phyloP scores from a whole-genome alignment of 75 land plant species.

The Cupressus sempervirens region DNA sequence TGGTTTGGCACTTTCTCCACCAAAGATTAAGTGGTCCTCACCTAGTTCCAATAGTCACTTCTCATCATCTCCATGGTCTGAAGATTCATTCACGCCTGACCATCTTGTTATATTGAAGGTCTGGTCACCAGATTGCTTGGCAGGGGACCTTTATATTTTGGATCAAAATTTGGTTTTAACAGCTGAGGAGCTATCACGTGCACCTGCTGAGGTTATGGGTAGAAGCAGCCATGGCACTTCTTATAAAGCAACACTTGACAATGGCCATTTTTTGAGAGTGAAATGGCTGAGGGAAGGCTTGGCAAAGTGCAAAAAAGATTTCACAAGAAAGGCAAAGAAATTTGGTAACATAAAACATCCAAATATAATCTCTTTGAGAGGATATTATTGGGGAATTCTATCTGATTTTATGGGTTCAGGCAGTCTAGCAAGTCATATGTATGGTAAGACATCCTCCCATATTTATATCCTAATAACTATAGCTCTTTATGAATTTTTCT shows the following conservation, averaged over 20 bases:
- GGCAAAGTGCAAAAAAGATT: slow-evolving; percentile 85
- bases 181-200: slow-evolving; percentile 91
- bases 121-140: slow-evolving; percentile 80
- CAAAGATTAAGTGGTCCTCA: slow-evolving; percentile 23
- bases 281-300: slow-evolving; percentile 99
- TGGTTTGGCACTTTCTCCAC: slow-evolving; percentile 2
- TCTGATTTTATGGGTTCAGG: slow-evolving; percentile 82
- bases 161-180: slow-evolving; percentile 74
- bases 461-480: background rate
- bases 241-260: slow-evolving; percentile 90
- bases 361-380: slow-evolving; percentile 79
- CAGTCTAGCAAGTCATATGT: slow-evolving; percentile 81
- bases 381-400: slow-evolving; percentile 96
- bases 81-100: slow-evolving; percentile 41
- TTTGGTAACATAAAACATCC: slow-evolving; percentile 91
- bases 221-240: slow-evolving; percentile 99
- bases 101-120: slow-evolving; percentile 64
- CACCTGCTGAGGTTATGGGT: slow-evolving; percentile 97
- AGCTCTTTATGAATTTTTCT: background rate
- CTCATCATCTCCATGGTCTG: slow-evolving; percentile 71
- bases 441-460: slow-evolving; percentile 46
- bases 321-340: slow-evolving; percentile 83
- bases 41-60: slow-evolving; percentile 53
- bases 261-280: slow-evolving; percentile 87
- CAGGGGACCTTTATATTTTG: slow-evolving; percentile 84